Percentiles rank a stretch among this genome's conserved stretches.
phyloP scores from a whole-genome alignment of 257 asterid genomes.

The Knoxia roxburghii region DNA sequence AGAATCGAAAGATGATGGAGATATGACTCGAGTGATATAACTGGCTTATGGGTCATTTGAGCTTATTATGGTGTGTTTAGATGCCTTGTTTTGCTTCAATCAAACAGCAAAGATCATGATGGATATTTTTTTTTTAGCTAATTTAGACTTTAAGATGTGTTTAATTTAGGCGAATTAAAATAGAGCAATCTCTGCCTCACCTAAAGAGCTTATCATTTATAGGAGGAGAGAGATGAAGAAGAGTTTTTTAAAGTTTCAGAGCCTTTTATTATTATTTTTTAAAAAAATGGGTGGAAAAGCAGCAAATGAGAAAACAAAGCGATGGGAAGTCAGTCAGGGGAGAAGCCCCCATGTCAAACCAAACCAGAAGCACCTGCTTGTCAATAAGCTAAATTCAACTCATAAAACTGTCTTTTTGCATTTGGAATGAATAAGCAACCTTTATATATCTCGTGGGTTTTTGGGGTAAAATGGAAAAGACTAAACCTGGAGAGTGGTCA shows the following conservation, averaged over 20 bases:
- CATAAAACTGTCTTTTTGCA: too few relatives aligned
- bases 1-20: not conserved
- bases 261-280: not conserved
- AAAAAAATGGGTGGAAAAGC: not conserved
- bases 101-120: too few relatives aligned
- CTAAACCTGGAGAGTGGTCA: not conserved
- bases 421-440: too few relatives aligned
- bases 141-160: too few relatives aligned
- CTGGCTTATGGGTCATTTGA: too few relatives aligned
- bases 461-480: not conserved
- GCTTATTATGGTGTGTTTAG: too few relatives aligned
- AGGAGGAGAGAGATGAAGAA: not conserved
- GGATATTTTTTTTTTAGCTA: too few relatives aligned
- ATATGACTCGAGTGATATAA: conserved; percentile 4
- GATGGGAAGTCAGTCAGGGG: not conserved
- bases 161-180: too few relatives aligned
- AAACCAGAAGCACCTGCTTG: not conserved
- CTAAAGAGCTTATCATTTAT: too few relatives aligned
- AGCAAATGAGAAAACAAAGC: not conserved
- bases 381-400: conserved; percentile 8
- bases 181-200: too few relatives aligned
- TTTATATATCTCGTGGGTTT: not conserved
- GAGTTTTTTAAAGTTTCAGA: not conserved
- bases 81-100: too few relatives aligned
- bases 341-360: conserved; percentile 3